phyloP scores from a whole-genome alignment of 139 green algal genomes.

The Bryopsis sp. region DNA sequence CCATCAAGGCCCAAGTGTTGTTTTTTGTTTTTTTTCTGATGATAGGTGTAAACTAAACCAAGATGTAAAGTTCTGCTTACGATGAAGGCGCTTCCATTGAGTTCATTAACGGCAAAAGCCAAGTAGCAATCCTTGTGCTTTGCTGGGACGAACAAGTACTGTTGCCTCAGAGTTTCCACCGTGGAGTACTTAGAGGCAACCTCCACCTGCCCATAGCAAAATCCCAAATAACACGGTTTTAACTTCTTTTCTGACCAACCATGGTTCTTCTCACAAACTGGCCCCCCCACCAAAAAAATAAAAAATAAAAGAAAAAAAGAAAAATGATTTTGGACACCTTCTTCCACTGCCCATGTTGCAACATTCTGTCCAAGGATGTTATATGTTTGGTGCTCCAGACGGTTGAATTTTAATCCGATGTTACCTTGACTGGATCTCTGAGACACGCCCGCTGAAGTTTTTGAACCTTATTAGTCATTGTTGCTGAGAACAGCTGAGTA shows the following conservation, averaged over 20 bases:
- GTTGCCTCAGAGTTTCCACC: slow-evolving; percentile 92
- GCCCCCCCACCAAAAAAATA: no score
- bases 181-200: slow-evolving; percentile 92
- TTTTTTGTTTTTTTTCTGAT: no score
- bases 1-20: no score
- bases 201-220: slow-evolving; percentile 55
- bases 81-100: slow-evolving; percentile 64
- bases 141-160: slow-evolving; percentile 96
- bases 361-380: no score
- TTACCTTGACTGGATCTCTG: slow-evolving; percentile 74
- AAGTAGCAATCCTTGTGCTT: slow-evolving; percentile 99
- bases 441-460: slow-evolving; percentile 98
- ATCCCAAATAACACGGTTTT: not conserved
- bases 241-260: no score
- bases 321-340: no score
- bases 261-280: no score
- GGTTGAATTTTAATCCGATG: no score
- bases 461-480: slow-evolving; percentile 97
- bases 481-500: slow-evolving; percentile 96
- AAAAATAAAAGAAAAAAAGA: no score
- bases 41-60: not conserved
- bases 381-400: no score
- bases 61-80: slow-evolving; percentile 26
- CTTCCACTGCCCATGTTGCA: no score
- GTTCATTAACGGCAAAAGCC: slow-evolving; percentile 78